Percentiles rank a stretch among this genome's conserved stretches.
Conservation (phyloP, 1,284 basidiomycete species). For the Ustilago lituana region DNA sequence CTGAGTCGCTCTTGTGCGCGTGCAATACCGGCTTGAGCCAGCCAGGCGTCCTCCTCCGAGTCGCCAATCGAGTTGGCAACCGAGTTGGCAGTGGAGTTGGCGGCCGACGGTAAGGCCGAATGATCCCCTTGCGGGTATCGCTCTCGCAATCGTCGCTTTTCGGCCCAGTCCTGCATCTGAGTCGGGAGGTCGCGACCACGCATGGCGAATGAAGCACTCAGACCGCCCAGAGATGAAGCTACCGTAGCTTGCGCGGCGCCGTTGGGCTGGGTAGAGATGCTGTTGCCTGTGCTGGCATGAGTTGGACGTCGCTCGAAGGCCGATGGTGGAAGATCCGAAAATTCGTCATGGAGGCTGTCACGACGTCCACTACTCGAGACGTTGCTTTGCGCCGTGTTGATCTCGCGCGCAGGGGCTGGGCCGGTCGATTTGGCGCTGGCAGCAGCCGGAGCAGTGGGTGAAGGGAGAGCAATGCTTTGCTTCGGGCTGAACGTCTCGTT, state of each 20-base stretch:
- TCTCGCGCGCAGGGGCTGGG: slow-evolving; percentile 4
- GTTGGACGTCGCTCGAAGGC: slow-evolving; percentile 47
- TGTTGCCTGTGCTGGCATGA: slow-evolving; percentile 9
- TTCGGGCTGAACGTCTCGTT: too few species aligned
- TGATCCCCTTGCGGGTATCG: slow-evolving; percentile 60
- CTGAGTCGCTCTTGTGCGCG: slow-evolving; percentile 3
- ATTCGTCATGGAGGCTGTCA: slow-evolving; percentile 30
- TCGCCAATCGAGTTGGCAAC: slow-evolving; percentile 43
- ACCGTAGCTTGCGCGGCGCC: slow-evolving; percentile 8
- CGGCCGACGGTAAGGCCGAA: slow-evolving; percentile 54
- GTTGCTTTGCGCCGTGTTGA: slow-evolving; percentile 3
- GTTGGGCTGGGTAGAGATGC: slow-evolving; percentile 10
- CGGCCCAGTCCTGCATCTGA: slow-evolving; percentile 59
- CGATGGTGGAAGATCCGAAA: slow-evolving; percentile 44
- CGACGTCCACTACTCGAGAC: slow-evolving; percentile 14
- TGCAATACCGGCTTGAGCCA: slow-evolving; percentile 4
- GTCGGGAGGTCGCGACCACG: slow-evolving; percentile 52
- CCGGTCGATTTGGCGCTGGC: neutral
- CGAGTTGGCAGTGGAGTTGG: slow-evolving; percentile 45
- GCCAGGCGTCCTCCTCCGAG: slow-evolving; percentile 33
- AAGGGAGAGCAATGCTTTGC: neutral
- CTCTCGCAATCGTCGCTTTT: slow-evolving; percentile 56
- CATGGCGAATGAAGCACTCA: slow-evolving; percentile 61
- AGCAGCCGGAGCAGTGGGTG: neutral
- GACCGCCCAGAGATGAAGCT: slow-evolving; percentile 43